Percentiles rank a stretch among this genome's conserved stretches.
These are phyloP conservation scores for Populus hybrid DNA, from an alignment of 441 rosid genomes.

Conservation along the genomic window DNA sequence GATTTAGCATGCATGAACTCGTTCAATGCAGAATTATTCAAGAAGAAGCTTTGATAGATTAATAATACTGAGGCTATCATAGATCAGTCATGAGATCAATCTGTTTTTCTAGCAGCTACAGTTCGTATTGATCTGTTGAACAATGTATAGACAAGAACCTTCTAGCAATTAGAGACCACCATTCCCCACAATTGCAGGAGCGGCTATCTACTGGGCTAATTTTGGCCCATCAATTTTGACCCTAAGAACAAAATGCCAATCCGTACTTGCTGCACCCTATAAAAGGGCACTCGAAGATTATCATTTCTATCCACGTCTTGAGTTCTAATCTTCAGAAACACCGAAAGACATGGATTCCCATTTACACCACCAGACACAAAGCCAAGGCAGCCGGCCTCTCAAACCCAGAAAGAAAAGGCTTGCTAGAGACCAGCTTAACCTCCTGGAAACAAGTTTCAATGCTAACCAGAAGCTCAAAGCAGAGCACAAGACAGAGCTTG, in stretches of 20 bases:
- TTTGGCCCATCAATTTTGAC: not conserved
- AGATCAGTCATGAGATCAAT: too few species aligned
- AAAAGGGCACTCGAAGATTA: too few species aligned
- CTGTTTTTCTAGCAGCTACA: too few species aligned
- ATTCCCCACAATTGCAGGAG: not conserved
- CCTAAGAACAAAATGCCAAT: not conserved
- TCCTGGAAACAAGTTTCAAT: constrained; percentile 29
- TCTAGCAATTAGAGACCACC: not conserved
- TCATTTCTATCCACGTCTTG: too few species aligned
- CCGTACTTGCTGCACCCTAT: too few species aligned
- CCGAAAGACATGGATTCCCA: constrained; percentile 9
- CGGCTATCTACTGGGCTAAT: not conserved
- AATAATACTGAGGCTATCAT: too few species aligned
- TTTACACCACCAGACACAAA: constrained; percentile 9
- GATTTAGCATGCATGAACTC: too few species aligned
- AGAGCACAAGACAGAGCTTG: constrained; percentile 28
- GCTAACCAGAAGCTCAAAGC: constrained; percentile 26
- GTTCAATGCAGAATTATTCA: too few species aligned
- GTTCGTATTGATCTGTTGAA: too few species aligned
- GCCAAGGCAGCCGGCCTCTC: not conserved
- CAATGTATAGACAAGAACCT: not conserved
- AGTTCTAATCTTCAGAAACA: too few species aligned
- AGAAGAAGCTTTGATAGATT: too few species aligned
- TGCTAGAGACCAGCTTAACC: constrained; percentile 21
- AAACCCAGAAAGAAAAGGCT: constrained; percentile 28